Evolutionary conservation across 2,329 filamentous ascomycete genomes (phyloP).

Genomic region (Helicocarpus griseus): DNA sequence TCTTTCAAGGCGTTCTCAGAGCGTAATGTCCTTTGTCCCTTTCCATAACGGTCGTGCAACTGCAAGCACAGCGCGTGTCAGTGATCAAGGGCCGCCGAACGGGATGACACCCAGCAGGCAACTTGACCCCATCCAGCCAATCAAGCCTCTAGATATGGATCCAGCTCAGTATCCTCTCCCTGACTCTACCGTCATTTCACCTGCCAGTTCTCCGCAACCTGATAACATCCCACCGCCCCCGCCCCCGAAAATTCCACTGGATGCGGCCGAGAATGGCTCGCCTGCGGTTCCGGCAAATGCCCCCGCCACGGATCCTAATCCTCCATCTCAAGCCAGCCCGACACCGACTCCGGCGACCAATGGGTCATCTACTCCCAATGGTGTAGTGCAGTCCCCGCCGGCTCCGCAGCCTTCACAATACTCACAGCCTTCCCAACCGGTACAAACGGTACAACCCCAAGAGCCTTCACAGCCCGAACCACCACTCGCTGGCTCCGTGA

Average conservation of each 20-base stretch:
- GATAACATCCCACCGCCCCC: slow-evolving; percentile 4
- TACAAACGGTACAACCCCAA: too few relatives aligned
- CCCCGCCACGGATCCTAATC: not conserved
- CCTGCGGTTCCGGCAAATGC: not conserved
- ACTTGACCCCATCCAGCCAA: not conserved
- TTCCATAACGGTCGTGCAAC: not conserved
- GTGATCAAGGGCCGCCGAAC: too few relatives aligned
- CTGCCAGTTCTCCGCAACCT: not conserved
- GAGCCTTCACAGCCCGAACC: too few relatives aligned
- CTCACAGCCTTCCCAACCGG: too few relatives aligned
- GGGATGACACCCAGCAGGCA: not conserved
- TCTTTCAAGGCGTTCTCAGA: not conserved
- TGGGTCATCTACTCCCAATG: not conserved
- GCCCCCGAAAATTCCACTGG: slow-evolving; percentile 1
- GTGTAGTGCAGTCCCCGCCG: too few relatives aligned
- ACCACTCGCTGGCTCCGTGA: slow-evolving; percentile 7
- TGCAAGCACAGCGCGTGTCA: not conserved
- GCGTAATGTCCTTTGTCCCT: not conserved
- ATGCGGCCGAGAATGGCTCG: too few relatives aligned
- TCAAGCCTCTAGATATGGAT: not conserved
- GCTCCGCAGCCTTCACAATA: too few relatives aligned
- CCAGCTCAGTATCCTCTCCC: slow-evolving; percentile 5
- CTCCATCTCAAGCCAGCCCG: too few relatives aligned
- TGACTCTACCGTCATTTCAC: not conserved
- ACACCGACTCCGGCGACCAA: not conserved